Conservation (phyloP, 768 basidiomycete genomes). For the Mycena albidolilacea region DNA sequence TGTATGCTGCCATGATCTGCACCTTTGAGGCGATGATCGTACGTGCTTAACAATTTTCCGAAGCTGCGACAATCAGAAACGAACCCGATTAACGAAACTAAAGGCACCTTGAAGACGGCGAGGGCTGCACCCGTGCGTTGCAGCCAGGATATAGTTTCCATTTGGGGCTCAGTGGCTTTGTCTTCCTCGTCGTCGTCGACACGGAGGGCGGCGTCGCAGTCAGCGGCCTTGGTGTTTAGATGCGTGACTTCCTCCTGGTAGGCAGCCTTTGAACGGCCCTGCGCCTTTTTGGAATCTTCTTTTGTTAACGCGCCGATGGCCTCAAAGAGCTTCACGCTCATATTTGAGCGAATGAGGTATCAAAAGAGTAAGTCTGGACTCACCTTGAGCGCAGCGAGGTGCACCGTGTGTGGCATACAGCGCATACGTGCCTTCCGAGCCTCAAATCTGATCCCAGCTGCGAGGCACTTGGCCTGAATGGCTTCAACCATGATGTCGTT, state of each 20-base stretch:
- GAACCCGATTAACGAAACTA: too few relatives aligned
- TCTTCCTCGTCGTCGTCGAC: neutral
- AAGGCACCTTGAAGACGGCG: conserved; percentile 1
- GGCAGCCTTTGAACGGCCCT: neutral
- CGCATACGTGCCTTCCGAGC: neutral
- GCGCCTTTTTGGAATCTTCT: neutral
- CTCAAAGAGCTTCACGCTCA: neutral
- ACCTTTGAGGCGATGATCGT: conserved; percentile 42
- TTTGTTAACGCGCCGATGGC: neutral
- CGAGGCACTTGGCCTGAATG: neutral
- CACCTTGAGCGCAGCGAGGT: neutral
- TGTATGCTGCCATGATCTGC: conserved; percentile 31
- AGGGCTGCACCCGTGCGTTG: too few relatives aligned
- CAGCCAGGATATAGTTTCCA: too few relatives aligned
- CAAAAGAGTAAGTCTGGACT: neutral
- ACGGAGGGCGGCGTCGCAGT: too few relatives aligned
- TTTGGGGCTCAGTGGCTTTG: neutral
- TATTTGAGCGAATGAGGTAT: neutral
- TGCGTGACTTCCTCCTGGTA: neutral
- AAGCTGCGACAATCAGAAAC: too few relatives aligned
- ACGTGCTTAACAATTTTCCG: conserved; percentile 42
- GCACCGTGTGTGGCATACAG: neutral
- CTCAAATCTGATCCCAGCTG: neutral
- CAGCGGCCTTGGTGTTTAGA: neutral
- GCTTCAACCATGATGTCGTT: neutral